Conservation (phyloP, 1,139 yeast species). For the Pichia sorboxylosa region DNA sequence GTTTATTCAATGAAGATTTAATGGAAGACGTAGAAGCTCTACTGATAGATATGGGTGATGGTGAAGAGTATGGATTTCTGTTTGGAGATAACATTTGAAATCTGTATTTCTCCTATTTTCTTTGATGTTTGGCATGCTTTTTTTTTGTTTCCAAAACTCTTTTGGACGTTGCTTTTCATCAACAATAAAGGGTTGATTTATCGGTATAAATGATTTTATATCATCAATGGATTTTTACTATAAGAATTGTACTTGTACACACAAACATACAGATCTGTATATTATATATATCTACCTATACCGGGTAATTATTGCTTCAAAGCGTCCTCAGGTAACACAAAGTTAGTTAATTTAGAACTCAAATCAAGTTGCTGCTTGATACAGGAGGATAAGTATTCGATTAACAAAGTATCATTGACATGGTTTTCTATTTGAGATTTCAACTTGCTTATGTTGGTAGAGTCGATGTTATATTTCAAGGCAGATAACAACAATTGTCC, state of each 20-base stretch:
- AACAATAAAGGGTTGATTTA: too few species aligned
- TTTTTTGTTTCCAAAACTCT: too few species aligned
- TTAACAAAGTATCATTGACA: constrained; percentile 72
- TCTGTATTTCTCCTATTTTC: too few species aligned
- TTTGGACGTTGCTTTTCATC: too few species aligned
- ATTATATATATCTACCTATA: neutral
- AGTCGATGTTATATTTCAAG: constrained; percentile 49
- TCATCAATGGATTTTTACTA: too few species aligned
- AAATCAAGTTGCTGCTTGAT: constrained; percentile 78
- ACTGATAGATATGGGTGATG: constrained; percentile 24
- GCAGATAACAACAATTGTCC: constrained; percentile 60
- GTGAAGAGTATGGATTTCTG: constrained; percentile 21
- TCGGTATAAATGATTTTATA: too few species aligned
- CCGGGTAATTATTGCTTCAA: constrained; percentile 4
- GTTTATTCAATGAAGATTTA: constrained; percentile 63
- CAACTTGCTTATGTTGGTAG: constrained; percentile 46
- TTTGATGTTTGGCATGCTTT: too few species aligned
- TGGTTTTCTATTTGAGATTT: constrained; percentile 58
- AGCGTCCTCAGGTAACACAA: constrained; percentile 25
- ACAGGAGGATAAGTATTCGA: constrained; percentile 75
- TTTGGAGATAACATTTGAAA: too few species aligned
- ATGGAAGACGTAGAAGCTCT: constrained; percentile 55
- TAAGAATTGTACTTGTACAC: too few species aligned
- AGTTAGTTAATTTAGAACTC: constrained; percentile 61
- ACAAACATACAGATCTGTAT: too few species aligned